These are phyloP conservation scores for Euphorbia lathyris DNA, from an alignment of 345 rosid genomes.

Conservation along the genomic window DNA sequence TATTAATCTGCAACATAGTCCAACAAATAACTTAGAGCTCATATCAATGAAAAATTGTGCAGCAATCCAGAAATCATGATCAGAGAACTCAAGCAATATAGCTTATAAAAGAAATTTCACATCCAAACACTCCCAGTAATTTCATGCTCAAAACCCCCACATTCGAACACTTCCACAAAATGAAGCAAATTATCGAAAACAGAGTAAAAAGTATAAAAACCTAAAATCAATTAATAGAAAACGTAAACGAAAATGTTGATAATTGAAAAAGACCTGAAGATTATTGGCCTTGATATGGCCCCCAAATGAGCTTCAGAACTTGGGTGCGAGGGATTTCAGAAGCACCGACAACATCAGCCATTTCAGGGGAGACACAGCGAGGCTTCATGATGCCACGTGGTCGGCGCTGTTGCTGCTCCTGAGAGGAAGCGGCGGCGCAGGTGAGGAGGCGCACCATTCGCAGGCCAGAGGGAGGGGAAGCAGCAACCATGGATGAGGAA, in stretches of 20 bases:
- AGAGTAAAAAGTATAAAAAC: not conserved
- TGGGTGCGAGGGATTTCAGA: conserved; percentile 88
- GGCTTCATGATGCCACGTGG: conserved; percentile 90
- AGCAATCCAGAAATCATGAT: no score
- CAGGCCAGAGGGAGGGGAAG: conserved; percentile 18
- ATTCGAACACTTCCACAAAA: conserved; percentile 4
- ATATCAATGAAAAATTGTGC: no score
- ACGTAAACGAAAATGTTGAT: not conserved
- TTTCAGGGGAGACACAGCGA: conserved; percentile 75
- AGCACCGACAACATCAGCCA: conserved; percentile 79
- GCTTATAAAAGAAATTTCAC: no score
- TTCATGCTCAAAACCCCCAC: not conserved
- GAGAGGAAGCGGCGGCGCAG: conserved; percentile 58
- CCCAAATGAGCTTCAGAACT: conserved; percentile 83
- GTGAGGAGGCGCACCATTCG: conserved; percentile 42
- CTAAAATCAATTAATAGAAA: not conserved
- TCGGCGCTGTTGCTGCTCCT: conserved; percentile 47
- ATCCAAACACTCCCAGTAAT: not conserved
- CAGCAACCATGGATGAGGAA: conserved; percentile 10
- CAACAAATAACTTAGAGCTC: no score
- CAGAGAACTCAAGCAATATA: no score
- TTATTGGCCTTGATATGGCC: conserved; percentile 79
- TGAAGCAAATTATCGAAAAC: not conserved
- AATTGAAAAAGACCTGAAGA: conserved; percentile 54
- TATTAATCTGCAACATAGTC: no score